Conservation (phyloP, 257 asterid genomes). For the Gentiana macrophylla region DNA sequence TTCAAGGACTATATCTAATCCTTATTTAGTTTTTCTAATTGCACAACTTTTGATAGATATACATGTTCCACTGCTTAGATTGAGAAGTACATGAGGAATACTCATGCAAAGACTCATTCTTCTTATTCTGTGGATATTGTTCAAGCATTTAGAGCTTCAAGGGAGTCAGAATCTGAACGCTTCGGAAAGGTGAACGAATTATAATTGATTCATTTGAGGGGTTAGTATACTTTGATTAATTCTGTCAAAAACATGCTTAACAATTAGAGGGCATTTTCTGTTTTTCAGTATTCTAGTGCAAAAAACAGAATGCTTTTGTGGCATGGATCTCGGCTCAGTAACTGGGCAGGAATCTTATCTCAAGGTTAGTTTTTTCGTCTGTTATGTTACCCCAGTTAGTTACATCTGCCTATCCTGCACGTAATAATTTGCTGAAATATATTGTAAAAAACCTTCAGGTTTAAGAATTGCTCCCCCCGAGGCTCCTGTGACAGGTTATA, state of each 20-base stretch:
- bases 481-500: constrained; percentile 88
- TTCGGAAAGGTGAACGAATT: constrained; percentile 44
- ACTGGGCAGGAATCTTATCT: constrained; percentile 91
- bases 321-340: constrained; percentile 96
- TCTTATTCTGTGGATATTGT: constrained; percentile 47
- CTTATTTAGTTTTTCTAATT: too few relatives aligned
- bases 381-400: neutral
- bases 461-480: constrained; percentile 97
- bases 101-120: constrained; percentile 88
- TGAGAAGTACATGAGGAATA: constrained; percentile 68
- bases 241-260: neutral
- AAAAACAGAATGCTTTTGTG: constrained; percentile 89
- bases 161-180: constrained; percentile 68
- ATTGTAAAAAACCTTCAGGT: constrained; percentile 36
- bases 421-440: constrained; percentile 7
- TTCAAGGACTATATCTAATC: too few relatives aligned
- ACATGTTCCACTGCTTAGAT: constrained; percentile 34
- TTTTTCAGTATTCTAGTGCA: constrained; percentile 41
- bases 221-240: neutral
- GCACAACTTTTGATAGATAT: too few relatives aligned
- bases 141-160: constrained; percentile 72
- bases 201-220: neutral
- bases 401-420: neutral
- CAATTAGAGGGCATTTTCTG: constrained; percentile 1
- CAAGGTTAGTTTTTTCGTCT: constrained; percentile 42